Evolutionary conservation across 2,329 filamentous ascomycete species (phyloP), one percentile per base, ranked within the genome.

Genomic region (Didymella segeticola): DNA sequence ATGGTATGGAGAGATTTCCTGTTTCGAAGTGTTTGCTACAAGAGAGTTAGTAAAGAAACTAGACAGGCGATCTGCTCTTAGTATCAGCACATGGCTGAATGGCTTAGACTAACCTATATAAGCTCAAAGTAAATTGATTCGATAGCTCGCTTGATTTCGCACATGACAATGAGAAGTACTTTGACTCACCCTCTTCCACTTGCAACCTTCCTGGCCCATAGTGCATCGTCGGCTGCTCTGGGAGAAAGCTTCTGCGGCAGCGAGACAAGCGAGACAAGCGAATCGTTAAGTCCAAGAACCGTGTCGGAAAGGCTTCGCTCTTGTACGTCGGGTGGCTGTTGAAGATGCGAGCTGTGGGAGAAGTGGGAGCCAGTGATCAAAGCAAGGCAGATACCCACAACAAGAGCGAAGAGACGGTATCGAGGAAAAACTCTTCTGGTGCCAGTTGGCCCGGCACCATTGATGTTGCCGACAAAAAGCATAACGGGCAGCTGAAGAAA

Each of bases 331-430:
- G 30, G 30, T 43, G 30, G 38, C 39, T 43, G 38, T 37, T 29
- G 29, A 43, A 22, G 29, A 37, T 50, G 38, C 38, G 38, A 43
- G 37, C 29, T 9, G 38, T 50, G 30, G 47, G 38, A 50, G 38
- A 43, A 37, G 38, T 43, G 15, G 38, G 47, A 50, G 47, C 38
- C 38, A 43, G 47, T 50, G 38, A 50, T 43, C 10, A 50, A 29
- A 37, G 38, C 38, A 50, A 50, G 47, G 47, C 47, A 50, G 38
- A 50, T 43, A 43, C 29, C 47, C 38, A 50, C 38, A 43, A 50
- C 15, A 43, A 50, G 38, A 50, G 38, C 38, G 30, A 50, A 43
- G 47, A 50, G 47, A 50, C 38, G 38, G 47, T 50, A 50, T 50
- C 29, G 30, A 50, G 47, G 22, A 50, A 37, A 30, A 50, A 38